Percentiles rank a stretch among this genome's conserved stretches.
phyloP scores from a whole-genome alignment of 2,329 filamentous ascomycete species.

The Colletotrichum euphorbiae region DNA sequence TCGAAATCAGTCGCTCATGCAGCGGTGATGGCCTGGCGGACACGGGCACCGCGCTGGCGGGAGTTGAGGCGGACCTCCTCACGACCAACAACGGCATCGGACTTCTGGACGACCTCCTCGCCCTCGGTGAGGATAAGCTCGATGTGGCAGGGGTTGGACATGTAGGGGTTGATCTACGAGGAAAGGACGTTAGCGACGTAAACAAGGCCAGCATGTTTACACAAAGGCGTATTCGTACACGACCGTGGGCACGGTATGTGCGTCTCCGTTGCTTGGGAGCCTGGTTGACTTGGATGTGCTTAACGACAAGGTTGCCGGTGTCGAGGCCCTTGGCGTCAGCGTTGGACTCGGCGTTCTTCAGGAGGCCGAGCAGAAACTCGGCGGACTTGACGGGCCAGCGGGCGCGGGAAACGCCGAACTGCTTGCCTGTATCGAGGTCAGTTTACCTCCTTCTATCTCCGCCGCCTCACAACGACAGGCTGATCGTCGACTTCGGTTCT shows the following conservation, averaged over 20 bases:
- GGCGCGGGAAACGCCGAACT: conserved; percentile 97
- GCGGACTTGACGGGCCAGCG: conserved; percentile 99
- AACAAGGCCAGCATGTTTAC: too few species aligned
- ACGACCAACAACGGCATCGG: conserved; percentile 73
- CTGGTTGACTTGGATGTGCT: conserved; percentile 99
- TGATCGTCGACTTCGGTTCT: not conserved
- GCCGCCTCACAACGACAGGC: conserved; percentile 24
- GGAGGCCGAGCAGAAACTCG: conserved; percentile 95
- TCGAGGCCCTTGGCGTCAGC: conserved; percentile 97
- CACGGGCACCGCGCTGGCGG: conserved; percentile 86
- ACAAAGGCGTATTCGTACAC: conserved; percentile 74
- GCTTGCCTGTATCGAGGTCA: conserved; percentile 78
- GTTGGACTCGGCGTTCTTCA: conserved; percentile 98
- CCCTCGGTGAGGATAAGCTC: conserved; percentile 99
- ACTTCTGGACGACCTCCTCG: conserved; percentile 96
- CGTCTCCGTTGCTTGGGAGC: conserved; percentile 98
- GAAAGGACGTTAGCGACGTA: conserved; percentile 44
- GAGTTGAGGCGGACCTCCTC: conserved; percentile 80
- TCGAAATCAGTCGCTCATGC: conserved; percentile 59
- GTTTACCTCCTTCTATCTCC: not conserved
- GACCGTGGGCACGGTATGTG: conserved; percentile 99
- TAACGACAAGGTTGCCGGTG: conserved; percentile 96
- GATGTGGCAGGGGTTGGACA: conserved; percentile 99
- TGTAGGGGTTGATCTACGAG: conserved; percentile 97
- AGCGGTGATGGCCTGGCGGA: conserved; percentile 73